Evolutionary conservation across 1,139 yeast genomes (phyloP).

Genomic region (Hemisphaericaspora xylofermentans): DNA sequence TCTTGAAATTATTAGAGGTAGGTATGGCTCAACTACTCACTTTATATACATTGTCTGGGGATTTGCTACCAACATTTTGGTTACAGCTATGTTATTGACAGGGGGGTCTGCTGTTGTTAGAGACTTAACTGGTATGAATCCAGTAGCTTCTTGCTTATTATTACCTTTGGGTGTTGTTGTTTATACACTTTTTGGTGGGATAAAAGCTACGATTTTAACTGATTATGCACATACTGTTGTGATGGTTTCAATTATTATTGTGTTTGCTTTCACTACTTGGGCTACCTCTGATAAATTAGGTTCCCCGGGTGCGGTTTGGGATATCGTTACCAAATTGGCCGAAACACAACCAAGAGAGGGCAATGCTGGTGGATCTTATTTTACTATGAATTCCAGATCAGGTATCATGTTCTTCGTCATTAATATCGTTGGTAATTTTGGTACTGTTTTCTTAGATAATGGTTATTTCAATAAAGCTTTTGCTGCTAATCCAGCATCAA

Average conservation of each 20-base stretch:
- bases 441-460: constrained; percentile 84
- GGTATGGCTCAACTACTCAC: constrained; percentile 63
- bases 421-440: constrained; percentile 83
- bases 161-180: constrained; percentile 81
- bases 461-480: constrained; percentile 92
- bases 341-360: constrained; percentile 62
- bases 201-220: constrained; percentile 85
- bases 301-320: constrained; percentile 80
- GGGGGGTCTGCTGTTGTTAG: constrained; percentile 83
- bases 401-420: constrained; percentile 86
- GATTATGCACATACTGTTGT: constrained; percentile 78
- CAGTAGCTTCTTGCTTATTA: constrained; percentile 77
- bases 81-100: constrained; percentile 82
- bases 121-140: constrained; percentile 79
- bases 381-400: constrained; percentile 73
- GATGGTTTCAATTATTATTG: constrained; percentile 58
- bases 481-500: constrained; percentile 80
- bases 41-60: constrained; percentile 73
- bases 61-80: constrained; percentile 80
- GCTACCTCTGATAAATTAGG: constrained; percentile 66
- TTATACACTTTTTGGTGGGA: constrained; percentile 85
- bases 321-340: constrained; percentile 59
- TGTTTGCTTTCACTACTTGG: constrained; percentile 62
- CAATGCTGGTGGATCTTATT: constrained; percentile 72
- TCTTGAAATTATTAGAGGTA: constrained; percentile 50